Evolutionary conservation across 2,329 filamentous ascomycete genomes (phyloP).

Genomic region (Coleophoma crateriformis): DNA sequence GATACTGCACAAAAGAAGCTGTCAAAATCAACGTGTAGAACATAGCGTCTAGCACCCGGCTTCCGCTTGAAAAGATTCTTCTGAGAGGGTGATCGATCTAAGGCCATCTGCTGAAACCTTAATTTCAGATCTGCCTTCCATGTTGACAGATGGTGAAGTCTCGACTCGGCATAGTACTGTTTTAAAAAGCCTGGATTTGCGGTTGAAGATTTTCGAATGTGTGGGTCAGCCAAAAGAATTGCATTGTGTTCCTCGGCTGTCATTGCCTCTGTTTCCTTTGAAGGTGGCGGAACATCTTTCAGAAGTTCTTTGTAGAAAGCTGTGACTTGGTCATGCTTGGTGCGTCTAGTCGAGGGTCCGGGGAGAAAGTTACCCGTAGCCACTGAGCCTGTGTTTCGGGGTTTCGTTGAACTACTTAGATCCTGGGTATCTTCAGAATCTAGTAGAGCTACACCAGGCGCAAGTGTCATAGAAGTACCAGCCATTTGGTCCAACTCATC

Average conservation of each 20-base stretch:
- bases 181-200: slow-evolving; percentile 91
- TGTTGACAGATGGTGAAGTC: slow-evolving; percentile 87
- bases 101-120: slow-evolving; percentile 74
- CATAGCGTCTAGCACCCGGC: slow-evolving; percentile 66
- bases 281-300: background rate
- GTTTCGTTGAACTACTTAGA: slow-evolving; percentile 13
- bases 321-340: no score
- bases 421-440: background rate
- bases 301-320: slow-evolving; percentile 3
- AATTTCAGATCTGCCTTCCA: slow-evolving; percentile 97
- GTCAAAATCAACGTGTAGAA: slow-evolving; percentile 97
- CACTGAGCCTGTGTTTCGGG: background rate
- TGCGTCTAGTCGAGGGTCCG: no score
- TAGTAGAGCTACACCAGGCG: background rate
- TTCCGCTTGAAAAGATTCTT: slow-evolving; percentile 41
- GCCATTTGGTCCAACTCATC: background rate
- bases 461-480: background rate
- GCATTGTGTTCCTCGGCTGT: slow-evolving; percentile 94
- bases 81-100: slow-evolving; percentile 55
- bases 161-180: slow-evolving; percentile 92
- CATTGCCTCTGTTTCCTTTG: slow-evolving; percentile 30
- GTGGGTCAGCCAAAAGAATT: slow-evolving; percentile 74
- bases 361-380: no score
- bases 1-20: slow-evolving; percentile 98
- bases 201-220: slow-evolving; percentile 81